phyloP scores from a whole-genome alignment of 768 basidiomycete genomes.

The Pleurotus sapidus region DNA sequence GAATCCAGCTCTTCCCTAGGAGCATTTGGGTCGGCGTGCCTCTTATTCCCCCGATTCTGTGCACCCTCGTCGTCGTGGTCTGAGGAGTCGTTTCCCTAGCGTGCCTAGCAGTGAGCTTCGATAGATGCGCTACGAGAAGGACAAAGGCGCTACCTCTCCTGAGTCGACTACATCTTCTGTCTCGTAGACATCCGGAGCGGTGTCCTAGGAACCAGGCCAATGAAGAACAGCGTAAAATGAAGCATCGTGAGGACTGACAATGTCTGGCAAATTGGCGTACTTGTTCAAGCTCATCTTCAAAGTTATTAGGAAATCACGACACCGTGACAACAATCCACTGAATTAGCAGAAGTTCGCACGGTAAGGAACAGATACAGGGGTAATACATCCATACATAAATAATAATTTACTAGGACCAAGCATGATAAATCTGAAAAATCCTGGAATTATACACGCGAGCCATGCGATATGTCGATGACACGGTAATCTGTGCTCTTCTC shows the following conservation, averaged over 20 bases:
- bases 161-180: constrained; percentile 75
- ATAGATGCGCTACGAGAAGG: not conserved
- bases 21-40: constrained; percentile 31
- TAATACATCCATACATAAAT: too few relatives aligned
- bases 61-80: constrained; percentile 56
- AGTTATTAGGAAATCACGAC: not conserved
- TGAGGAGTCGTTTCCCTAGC: constrained; percentile 59
- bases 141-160: constrained; percentile 48
- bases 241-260: constrained; percentile 49
- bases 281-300: constrained; percentile 63
- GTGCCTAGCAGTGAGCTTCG: constrained; percentile 3
- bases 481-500: not conserved
- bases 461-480: too few relatives aligned
- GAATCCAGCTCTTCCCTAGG: constrained; percentile 66
- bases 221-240: constrained; percentile 8
- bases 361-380: not conserved
- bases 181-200: constrained; percentile 89
- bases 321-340: not conserved
- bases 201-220: constrained; percentile 53
- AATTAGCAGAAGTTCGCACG: not conserved
- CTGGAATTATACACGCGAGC: too few relatives aligned
- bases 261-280: constrained; percentile 89
- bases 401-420: too few relatives aligned
- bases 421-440: too few relatives aligned
- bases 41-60: constrained; percentile 34